Evolutionary conservation across 2,329 filamentous ascomycete genomes (phyloP).

Genomic region (Claviceps humidiphila): DNA sequence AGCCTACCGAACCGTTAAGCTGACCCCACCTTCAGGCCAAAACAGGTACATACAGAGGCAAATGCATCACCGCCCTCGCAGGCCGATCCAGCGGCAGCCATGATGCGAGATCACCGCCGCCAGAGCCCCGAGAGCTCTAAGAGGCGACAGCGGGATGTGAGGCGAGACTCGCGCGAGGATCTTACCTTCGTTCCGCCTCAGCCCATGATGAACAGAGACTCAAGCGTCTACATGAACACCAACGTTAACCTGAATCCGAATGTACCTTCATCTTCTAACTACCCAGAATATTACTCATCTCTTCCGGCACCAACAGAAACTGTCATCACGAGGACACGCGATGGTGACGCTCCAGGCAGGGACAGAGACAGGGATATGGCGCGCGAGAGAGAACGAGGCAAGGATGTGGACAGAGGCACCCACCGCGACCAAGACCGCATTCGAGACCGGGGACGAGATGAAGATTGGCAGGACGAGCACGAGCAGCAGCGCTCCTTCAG

Average conservation of each 20-base stretch:
- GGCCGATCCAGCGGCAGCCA: constrained; percentile 21
- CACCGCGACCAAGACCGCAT: not conserved
- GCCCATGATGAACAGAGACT: constrained; percentile 7
- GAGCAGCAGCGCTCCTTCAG: constrained; percentile 6
- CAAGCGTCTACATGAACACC: constrained; percentile 5
- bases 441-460: not conserved
- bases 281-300: constrained; percentile 4
- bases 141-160: constrained; percentile 28
- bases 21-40: not conserved
- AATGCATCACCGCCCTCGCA: constrained; percentile 3
- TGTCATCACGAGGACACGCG: constrained; percentile 3
- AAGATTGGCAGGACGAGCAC: constrained; percentile 6
- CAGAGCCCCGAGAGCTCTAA: constrained; percentile 43
- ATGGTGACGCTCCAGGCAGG: not conserved
- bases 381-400: not conserved
- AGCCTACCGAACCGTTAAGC: not conserved
- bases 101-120: constrained; percentile 42
- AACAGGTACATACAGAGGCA: not conserved
- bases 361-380: constrained; percentile 1
- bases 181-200: constrained; percentile 11
- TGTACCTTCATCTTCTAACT: not conserved
- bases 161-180: constrained; percentile 19
- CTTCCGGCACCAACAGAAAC: constrained; percentile 5
- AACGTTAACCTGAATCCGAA: constrained; percentile 3
- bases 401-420: not conserved